Evolutionary conservation across 2,329 filamentous ascomycete species (phyloP), one percentile per base, ranked within the genome.

Genomic region (Aureobasidium musti): DNA sequence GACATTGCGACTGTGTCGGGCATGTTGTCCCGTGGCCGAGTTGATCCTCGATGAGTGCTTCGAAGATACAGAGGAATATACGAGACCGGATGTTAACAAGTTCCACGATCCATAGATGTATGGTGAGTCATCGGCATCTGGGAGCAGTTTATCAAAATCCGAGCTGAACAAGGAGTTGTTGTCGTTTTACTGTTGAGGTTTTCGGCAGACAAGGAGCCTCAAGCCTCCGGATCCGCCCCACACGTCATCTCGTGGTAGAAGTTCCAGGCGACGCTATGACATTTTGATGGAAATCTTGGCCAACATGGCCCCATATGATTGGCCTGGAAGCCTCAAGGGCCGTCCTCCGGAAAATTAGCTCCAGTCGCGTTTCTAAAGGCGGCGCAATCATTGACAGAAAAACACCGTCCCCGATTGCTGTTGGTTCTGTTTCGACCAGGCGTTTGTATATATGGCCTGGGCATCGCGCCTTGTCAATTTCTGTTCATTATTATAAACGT

Each of bases 71-170:
- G 39, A n/a, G 14, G 23, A 21, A 26, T 37, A 35, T 28, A 47
- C 10, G 41, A 30, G 5, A 2, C 19, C 41, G 56, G 41, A 47
- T 23, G 41, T 23, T 26, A 2, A n/a, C 14, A 49, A 26, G 28
- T 63, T 30, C 45, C 59, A 50, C 59, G 59, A 63, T 50, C 59
- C 43, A 50, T 13, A 28, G 7, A 19, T 39, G 23, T 43, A 37
- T 39, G 59, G 50, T 41, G 33, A 63, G 21, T 50, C 59, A 63
- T 63, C 59, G 59, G 59, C 59, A 63, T 50, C 43, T 23, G 59
- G 1, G 26, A 7, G 8, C 6, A 21, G 2, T 39, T 39, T 63
- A 63, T 63, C 59, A 63, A 63, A 63, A 63, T 63, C 59, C 59
- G 59, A 63, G 59, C 43, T 26, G 30, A 28, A n/a, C 33, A 26